phyloP scores from a whole-genome alignment of 83 land plant genomes.

The Diphasiastrum complanatum region DNA sequence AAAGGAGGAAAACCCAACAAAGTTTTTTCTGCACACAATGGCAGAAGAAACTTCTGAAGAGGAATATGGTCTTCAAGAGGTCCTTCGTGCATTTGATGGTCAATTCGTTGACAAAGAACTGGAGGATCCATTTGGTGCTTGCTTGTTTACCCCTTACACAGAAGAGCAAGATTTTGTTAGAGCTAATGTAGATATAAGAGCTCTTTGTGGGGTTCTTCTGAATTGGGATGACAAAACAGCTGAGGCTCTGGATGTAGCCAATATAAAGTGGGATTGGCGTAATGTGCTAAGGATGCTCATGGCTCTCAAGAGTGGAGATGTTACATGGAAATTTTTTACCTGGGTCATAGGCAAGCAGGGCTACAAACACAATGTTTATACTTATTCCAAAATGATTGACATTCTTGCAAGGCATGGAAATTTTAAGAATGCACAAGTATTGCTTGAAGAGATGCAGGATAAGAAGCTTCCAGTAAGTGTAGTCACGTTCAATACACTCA shows the following conservation, averaged over 20 bases:
- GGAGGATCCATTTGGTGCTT: not conserved
- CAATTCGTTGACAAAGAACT: too few species aligned
- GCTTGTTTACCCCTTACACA: not conserved
- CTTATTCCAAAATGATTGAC: slow-evolving; percentile 6
- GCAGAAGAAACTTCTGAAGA: not conserved
- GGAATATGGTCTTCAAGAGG: too few species aligned
- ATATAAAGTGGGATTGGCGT: slow-evolving; percentile 3
- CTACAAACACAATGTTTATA: slow-evolving; percentile 4
- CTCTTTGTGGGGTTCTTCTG: not conserved
- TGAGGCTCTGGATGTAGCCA: not conserved
- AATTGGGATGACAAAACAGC: not conserved
- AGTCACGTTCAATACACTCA: slow-evolving; percentile 4
- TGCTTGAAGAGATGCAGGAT: not conserved
- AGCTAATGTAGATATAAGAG: not conserved
- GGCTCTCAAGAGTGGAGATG: not conserved
- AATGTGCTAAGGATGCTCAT: slow-evolving; percentile 4
- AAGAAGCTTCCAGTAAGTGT: not conserved
- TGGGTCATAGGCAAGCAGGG: slow-evolving; percentile 8
- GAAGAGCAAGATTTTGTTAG: not conserved
- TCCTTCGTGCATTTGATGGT: too few species aligned
- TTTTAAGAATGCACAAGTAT: not conserved
- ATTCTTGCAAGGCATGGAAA: not conserved
- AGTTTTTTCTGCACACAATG: not conserved
- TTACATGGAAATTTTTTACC: not conserved
- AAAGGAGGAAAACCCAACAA: too few species aligned